Evolutionary conservation across 371 early-diverging fungal genomes (phyloP).

Genomic region (Coemansia sp.): DNA sequence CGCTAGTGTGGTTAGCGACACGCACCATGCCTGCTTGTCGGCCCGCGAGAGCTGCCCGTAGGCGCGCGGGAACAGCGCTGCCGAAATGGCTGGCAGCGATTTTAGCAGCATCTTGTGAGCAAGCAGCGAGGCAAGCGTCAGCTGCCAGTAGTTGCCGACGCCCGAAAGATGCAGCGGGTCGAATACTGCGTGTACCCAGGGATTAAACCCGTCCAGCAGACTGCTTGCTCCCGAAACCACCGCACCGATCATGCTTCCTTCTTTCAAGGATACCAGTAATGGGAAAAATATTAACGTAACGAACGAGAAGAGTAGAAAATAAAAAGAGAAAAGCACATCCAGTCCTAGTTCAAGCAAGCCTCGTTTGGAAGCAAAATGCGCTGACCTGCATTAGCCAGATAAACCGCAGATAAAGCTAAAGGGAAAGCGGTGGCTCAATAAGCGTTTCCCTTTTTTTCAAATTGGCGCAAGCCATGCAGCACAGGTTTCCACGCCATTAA

Average conservation of each 20-base stretch:
- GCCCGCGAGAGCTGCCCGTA: conserved; percentile 12
- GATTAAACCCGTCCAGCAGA: conserved; percentile 4
- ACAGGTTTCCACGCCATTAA: no score
- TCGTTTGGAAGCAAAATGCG: no score
- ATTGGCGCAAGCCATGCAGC: no score
- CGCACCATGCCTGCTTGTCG: conserved; percentile 25
- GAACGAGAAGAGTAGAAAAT: background rate
- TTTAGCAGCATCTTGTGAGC: conserved; percentile 7
- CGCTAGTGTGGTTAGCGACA: background rate
- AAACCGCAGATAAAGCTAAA: no score
- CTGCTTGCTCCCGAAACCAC: conserved; percentile 1
- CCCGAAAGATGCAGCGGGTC: conserved; percentile 39
- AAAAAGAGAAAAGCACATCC: background rate
- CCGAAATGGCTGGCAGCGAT: conserved; percentile 8
- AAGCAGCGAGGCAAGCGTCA: conserved; percentile 12
- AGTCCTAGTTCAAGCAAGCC: no score
- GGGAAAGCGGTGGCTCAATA: no score
- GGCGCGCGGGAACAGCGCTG: conserved; percentile 11
- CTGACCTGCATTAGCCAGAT: no score
- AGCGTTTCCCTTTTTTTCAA: no score
- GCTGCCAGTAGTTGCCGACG: conserved; percentile 36
- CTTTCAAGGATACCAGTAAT: background rate
- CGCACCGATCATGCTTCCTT: background rate
- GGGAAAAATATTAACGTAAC: background rate
- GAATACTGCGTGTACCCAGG: conserved; percentile 19